These are phyloP conservation scores for Ceriops zippeliana DNA, from an alignment of 345 rosid species.

Conservation along the genomic window DNA sequence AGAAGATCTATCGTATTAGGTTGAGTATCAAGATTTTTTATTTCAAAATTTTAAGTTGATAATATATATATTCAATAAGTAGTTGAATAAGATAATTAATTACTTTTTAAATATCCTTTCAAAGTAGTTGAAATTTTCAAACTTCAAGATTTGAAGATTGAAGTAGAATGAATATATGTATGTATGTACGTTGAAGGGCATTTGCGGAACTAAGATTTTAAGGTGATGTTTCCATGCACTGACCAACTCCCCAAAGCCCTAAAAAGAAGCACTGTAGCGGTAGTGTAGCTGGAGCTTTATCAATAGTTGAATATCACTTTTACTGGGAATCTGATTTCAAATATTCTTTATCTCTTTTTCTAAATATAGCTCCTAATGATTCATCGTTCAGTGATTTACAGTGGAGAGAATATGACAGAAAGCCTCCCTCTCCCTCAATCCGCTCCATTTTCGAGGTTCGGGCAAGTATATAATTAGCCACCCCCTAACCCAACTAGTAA, in stretches of 20 bases:
- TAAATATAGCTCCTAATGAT: slow-evolving; percentile 25
- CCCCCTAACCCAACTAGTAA: slow-evolving; percentile 18
- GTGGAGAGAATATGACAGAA: slow-evolving; percentile 35
- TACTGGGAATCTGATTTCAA: slow-evolving; percentile 30
- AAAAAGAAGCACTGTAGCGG: slow-evolving; percentile 13
- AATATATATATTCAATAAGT: too few species aligned
- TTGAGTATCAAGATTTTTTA: too few species aligned
- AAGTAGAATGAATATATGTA: too few species aligned
- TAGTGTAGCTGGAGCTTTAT: slow-evolving; percentile 17
- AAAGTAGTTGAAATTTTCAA: too few species aligned
- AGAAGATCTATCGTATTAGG: too few species aligned
- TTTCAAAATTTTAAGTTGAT: not conserved
- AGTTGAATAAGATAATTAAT: too few species aligned
- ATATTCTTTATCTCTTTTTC: slow-evolving; percentile 24
- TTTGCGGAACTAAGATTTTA: not conserved
- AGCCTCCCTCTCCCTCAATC: slow-evolving; percentile 24
- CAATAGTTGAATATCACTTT: slow-evolving; percentile 10
- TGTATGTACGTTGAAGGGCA: not conserved
- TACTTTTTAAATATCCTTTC: too few species aligned
- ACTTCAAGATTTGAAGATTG: too few species aligned
- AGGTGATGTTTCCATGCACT: slow-evolving; percentile 4
- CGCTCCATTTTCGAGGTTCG: slow-evolving; percentile 28
- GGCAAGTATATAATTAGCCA: slow-evolving; percentile 30
- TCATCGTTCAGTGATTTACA: slow-evolving; percentile 35
- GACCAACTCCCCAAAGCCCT: slow-evolving; percentile 21